Base-by-base conservation (phyloP, 805 yeast species). In the Kregervanrija pseudodelftensis region DNA sequence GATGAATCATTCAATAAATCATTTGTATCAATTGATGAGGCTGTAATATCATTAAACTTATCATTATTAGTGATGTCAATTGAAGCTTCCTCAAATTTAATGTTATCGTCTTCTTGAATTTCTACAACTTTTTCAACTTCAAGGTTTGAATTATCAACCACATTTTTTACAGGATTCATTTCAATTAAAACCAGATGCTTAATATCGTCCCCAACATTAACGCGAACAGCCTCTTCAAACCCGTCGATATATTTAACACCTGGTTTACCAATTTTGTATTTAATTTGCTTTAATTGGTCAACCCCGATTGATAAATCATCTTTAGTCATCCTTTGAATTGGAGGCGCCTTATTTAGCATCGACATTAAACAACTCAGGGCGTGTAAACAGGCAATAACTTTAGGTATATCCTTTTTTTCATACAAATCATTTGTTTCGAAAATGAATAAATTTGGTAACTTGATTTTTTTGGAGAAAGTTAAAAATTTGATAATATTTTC, bases 361-460 rank as follows among this genome's bases (percentile, higher is more conserved):
- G 82, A 73, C 44, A 93, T 70, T 59, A 87, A 77, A 53, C 77
- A 86, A 41, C 89, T 80, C 51, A 91, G 66, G 2, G 96, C 96
- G 66, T 91, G 96, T 33, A 93, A 65, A 54, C 97, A 90, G 64
- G 88, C 89, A 59, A 93, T 84, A 22, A 93, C 98, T 58, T 87
- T 90, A 12, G 98, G 98, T 15, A 90, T 76, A 58, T 91, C 85
- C 57, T 88, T 90, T 58, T 83, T 82, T 58, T 93, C 97, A 64
- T 89, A 93, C 33, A 93, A 70, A 63, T 93, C 99, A 3, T 95
- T 89, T 47, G 90, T 74, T 60, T 91, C 99, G 60, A 93, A 93
- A 40, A 85, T 75, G 61, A 90, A 93, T 44, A 89, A 72, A 45
- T 86, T 90, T 0, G 98, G 99, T 52, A 93, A 79, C 28, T 77